A percentile compares a stretch with the other conserved stretches of the same genome.
Conservation (phyloP, 2,329 filamentous ascomycete genomes). For the Fusarium setosum region DNA sequence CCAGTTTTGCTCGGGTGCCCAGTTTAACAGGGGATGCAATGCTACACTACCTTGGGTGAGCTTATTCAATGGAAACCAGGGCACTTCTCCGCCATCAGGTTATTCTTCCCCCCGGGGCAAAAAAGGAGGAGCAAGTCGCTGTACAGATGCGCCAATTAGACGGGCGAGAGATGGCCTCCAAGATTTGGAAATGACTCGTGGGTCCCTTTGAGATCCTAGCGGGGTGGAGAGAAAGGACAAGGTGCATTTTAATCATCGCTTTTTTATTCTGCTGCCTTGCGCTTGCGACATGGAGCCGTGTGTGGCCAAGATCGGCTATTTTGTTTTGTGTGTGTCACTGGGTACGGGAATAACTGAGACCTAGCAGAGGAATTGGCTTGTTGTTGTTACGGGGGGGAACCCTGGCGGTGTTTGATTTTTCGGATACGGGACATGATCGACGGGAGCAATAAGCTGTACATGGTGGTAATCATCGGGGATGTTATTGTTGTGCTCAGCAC, state of each 20-base stretch:
- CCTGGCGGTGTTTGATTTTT: neutral
- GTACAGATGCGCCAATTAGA: conserved; percentile 7
- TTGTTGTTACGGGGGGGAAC: neutral
- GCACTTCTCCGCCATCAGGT: too few species aligned
- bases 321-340: too few species aligned
- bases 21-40: too few species aligned
- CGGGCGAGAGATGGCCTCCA: neutral
- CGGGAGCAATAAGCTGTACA: too few species aligned
- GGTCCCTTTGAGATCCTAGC: too few species aligned
- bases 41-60: conserved; percentile 1
- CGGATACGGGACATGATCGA: neutral
- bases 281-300: conserved; percentile 7
- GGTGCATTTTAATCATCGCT: too few species aligned
- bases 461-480: too few species aligned
- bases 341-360: neutral
- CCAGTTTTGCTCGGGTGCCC: too few species aligned
- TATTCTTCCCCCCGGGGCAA: too few species aligned
- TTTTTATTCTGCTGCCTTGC: conserved; percentile 37
- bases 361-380: neutral
- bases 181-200: conserved; percentile 4
- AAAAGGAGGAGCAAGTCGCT: too few species aligned
- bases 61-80: conserved; percentile 27
- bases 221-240: neutral
- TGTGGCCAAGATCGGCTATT: neutral
- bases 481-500: neutral